Percentiles rank a stretch among this genome's conserved stretches.
Evolutionary conservation across 2,329 filamentous ascomycete genomes (phyloP).

Genomic region (Fusarium sp.): DNA sequence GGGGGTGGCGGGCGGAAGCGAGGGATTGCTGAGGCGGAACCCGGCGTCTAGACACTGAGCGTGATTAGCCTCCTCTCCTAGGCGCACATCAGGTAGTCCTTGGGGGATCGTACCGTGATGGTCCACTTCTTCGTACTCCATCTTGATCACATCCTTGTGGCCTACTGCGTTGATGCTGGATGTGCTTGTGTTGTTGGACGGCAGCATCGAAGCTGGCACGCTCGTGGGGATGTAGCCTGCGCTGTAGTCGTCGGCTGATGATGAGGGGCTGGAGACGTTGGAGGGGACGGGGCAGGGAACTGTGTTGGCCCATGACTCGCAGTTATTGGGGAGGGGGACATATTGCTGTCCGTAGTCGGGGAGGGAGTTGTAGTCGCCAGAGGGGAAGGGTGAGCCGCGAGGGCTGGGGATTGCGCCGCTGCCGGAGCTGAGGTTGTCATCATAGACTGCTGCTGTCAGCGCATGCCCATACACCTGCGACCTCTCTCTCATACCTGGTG

Average conservation of each 20-base stretch:
- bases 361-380: slow-evolving; percentile 57
- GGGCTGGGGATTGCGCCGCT: slow-evolving; percentile 57
- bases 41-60: slow-evolving; percentile 46
- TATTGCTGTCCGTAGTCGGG: slow-evolving; percentile 57
- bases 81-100: background rate
- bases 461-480: background rate
- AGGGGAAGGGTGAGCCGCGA: slow-evolving; percentile 59
- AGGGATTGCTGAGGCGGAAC: slow-evolving; percentile 48
- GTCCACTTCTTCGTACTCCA: slow-evolving; percentile 55
- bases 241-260: slow-evolving; percentile 62
- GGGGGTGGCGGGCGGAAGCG: slow-evolving; percentile 32
- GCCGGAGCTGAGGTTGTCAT: slow-evolving; percentile 55
- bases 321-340: slow-evolving; percentile 54
- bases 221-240: slow-evolving; percentile 62
- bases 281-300: slow-evolving; percentile 60
- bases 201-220: slow-evolving; percentile 59
- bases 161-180: slow-evolving; percentile 46
- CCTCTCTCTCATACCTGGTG: slow-evolving; percentile 51
- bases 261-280: slow-evolving; percentile 64
- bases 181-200: slow-evolving; percentile 45
- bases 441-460: slow-evolving; percentile 51
- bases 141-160: slow-evolving; percentile 55
- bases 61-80: slow-evolving; percentile 44
- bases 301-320: slow-evolving; percentile 60
- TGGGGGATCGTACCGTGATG: slow-evolving; percentile 44